Evolutionary conservation across 129 eudicot genomes (phyloP), one percentile per base, ranked within the genome.

Genomic region (Helianthus tuberosus): DNA sequence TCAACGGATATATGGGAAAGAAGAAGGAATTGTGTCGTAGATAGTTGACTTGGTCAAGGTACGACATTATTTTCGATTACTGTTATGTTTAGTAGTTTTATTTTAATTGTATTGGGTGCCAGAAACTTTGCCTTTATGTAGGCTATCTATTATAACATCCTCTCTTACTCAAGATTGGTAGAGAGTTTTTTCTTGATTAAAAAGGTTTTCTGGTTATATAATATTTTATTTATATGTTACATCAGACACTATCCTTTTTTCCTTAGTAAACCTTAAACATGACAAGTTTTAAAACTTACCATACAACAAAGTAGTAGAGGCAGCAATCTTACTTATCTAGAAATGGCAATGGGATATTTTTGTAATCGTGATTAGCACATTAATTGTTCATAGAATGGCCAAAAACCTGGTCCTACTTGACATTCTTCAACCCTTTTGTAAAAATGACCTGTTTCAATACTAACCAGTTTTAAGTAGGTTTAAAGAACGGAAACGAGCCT

Each of bases 1-100:
- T 73, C 92, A 87, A 66, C 83, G 89, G 53, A 84, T 84, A 71
- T 87, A 87, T 76, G 89, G 86, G 57, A 81, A 79, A 75, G 89
- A 81, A 68, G 86, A 81, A 63, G 79, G 74, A 78, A 69, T 70
- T 44, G 65, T 69, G 15, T 70, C 83, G 10, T 86, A 69, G 81
- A 49, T 25, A 66, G 76, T 62, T 72, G 74, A 63, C 36, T 36
- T 72, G 65, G 48, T 55, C 53, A 41, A 84, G 88, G 88, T 84
- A 80, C 27, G 46, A 2, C 43, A 50, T 73, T 71, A 64, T 54
- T 25, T 49, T 16, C 17, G 23, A 61, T 16, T 29, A 17, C 17
- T 44, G 27, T 35, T 38, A 52, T 7, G 41, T 11, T 53, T 72
- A 61, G 64, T 7, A 58, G 16, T 53, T 52, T 72, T 15, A 2